Percentiles rank a stretch among this genome's conserved stretches.
These are phyloP conservation scores for Gigaspora rosea DNA, from an alignment of 192 early-diverging fungal species.

Conservation along the genomic window DNA sequence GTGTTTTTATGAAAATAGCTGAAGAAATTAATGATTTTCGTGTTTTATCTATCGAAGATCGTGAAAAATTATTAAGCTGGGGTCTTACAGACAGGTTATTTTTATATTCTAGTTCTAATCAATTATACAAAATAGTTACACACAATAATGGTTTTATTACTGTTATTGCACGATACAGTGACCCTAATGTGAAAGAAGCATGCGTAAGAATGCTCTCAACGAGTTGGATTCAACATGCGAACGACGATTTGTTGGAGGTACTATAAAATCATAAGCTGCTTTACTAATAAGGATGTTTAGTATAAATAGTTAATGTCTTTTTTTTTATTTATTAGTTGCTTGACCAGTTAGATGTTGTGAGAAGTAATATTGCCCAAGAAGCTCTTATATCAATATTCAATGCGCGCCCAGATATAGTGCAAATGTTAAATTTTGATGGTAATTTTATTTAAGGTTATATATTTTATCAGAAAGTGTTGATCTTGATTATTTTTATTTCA, in stretches of 20 bases:
- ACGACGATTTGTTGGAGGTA: conserved; percentile 70
- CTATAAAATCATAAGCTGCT: too few species aligned
- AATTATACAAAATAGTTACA: background rate
- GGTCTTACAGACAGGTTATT: conserved; percentile 79
- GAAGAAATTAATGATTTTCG: conserved; percentile 69
- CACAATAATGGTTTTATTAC: background rate
- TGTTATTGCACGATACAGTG: conserved; percentile 40
- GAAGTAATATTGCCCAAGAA: conserved; percentile 63
- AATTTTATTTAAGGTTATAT: too few species aligned
- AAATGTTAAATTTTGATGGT: too few species aligned
- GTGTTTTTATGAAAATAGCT: conserved; percentile 74
- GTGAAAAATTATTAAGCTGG: conserved; percentile 69
- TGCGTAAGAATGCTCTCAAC: conserved; percentile 67
- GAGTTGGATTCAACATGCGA: conserved; percentile 74
- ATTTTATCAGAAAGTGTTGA: conserved; percentile 64
- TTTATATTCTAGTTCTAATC: background rate
- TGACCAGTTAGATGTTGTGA: conserved; percentile 71
- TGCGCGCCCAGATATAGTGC: too few species aligned
- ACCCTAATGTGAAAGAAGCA: conserved; percentile 73
- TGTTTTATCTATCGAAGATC: conserved; percentile 64
- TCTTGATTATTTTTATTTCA: too few species aligned
- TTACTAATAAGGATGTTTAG: too few species aligned
- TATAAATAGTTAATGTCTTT: background rate
- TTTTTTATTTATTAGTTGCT: conserved; percentile 60
- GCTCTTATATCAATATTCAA: conserved; percentile 66